Evolutionary conservation across 164 flowering plant species (phyloP), one percentile per base, ranked within the genome.

Genomic region (Buxus sempervirens): DNA sequence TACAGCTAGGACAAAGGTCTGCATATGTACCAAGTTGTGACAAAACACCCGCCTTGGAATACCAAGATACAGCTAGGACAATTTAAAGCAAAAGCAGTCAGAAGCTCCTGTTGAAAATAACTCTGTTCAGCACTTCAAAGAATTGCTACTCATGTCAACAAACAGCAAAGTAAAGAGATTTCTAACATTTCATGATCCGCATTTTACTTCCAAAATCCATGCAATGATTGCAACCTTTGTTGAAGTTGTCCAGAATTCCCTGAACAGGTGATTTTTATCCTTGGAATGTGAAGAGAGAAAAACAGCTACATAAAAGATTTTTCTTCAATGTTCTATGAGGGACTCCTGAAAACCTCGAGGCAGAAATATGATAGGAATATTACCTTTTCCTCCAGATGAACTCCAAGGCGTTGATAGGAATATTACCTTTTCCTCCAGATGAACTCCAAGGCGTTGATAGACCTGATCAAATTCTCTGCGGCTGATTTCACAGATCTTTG

Each of bases 351-450:
- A 58, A 23, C 22, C 48, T 60, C n/a, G 14, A 18, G 20, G 49
- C 19, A 66, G 45, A 42, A 24, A 20, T 49, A 45, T 68, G 15
- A 49, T 73, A 23, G 13, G 32, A 42, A 58, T 0, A 4, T 20
- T 81, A 95, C 99, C 97, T 82, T 96, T 77, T 96, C 99, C 77
- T 93, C 98, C 65, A 96, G 72, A n/a, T 74, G 63, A 78, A 96
- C 87, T 62, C 87, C 86, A 63, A 96, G 93, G 20, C 93, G 93
- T 66, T 83, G 60, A 81, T 96, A 96, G 13, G 32, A 42, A 58
- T 0, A 4, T 20, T 81, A 95, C 99, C 97, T 82, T 96, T 77
- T 96, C 99, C 77, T 93, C 98, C 65, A 96, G 72, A n/a, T 74
- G 63, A 78, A 96, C 87, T 62, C 87, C 86, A 63, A 96, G 93